A percentile compares a stretch with the other conserved stretches of the same genome.
phyloP scores from a whole-genome alignment of 176 grass and related monocot species.

The Zizania latifolia region DNA sequence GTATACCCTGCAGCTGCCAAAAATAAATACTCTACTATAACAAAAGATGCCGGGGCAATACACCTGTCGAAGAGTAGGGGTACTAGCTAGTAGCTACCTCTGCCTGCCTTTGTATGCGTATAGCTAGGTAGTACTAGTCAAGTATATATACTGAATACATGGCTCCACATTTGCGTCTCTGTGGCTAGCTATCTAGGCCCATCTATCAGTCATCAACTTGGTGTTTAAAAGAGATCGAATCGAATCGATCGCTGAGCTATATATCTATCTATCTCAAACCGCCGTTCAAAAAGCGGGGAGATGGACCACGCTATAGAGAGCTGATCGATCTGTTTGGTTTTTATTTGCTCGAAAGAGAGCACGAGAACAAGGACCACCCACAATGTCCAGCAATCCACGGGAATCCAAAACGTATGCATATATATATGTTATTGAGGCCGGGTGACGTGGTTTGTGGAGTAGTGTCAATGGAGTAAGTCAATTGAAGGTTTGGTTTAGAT shows the following conservation, averaged over 20 bases:
- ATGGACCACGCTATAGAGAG: constrained; percentile 32
- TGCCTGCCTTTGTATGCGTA: not conserved
- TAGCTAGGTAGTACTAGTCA: too few species aligned
- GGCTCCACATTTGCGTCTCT: not conserved
- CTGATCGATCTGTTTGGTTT: not conserved
- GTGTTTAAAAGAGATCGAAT: not conserved
- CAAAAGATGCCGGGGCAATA: not conserved
- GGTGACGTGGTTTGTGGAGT: not conserved
- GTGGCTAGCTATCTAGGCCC: not conserved
- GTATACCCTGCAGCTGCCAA: not conserved
- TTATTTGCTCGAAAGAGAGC: not conserved
- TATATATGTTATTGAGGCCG: not conserved
- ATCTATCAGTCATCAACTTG: not conserved
- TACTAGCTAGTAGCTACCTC: too few species aligned
- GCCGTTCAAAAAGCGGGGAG: not conserved
- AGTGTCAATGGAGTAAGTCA: not conserved
- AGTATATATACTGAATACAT: too few species aligned
- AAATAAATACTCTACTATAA: not conserved
- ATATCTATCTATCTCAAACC: not conserved
- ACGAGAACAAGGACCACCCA: not conserved
- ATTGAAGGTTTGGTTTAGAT: not conserved
- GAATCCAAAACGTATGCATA: not conserved
- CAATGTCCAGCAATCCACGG: too few species aligned
- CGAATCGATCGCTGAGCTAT: not conserved
- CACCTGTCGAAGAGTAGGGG: not conserved